Evolutionary conservation across 176 grass and related monocot species (phyloP), one percentile per base, ranked within the genome.

Genomic region (Avena sativa): DNA sequence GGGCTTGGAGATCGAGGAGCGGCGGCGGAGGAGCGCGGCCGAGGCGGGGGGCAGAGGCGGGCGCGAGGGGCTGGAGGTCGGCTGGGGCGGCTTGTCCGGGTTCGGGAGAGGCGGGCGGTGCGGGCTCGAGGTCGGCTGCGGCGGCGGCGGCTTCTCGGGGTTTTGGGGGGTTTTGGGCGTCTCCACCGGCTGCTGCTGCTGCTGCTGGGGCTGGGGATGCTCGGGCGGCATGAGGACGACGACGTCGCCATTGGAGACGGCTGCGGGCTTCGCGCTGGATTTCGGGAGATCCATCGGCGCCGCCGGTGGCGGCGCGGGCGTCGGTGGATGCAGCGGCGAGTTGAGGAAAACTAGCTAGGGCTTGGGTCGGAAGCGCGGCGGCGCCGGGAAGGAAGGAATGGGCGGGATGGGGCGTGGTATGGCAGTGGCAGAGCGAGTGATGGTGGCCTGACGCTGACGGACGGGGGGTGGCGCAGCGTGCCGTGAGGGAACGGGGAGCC

Each of bases 1-100:
- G 91, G 91, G 91, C 64, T 86, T 93, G 28, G 84, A 51, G 76
- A 95, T 74, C 13, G 86, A 89, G 38, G 93, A 95, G 80, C 93
- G 86, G 75, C 89, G 88, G 91, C 86, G 91, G 82, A 91, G 91
- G 10, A 91, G 86, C 4, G 88, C 83, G 5, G 86, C 48, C 2
- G 69, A 66, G 15, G 76, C 8, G 0, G 62, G 68, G 17, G 90
- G 6, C 3, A 71, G 83, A 1, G 90, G 86, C 19, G 86, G 86
- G 6, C 83, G 86, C 20, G 49, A 64, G 59, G 81, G 82, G 78
- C 68, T 85, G 16, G 85, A 56, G 12, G 47, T 36, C 72, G 20
- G 17, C 15, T 20, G 26, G 9, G 79, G 73, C 57, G 69, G 78
- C 79, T 78, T 83, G 6, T 83, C 81, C n/a, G 81, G 34, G 81